Evolutionary conservation across 768 basidiomycete species (phyloP).

Genomic region (Auricularia sp.): DNA sequence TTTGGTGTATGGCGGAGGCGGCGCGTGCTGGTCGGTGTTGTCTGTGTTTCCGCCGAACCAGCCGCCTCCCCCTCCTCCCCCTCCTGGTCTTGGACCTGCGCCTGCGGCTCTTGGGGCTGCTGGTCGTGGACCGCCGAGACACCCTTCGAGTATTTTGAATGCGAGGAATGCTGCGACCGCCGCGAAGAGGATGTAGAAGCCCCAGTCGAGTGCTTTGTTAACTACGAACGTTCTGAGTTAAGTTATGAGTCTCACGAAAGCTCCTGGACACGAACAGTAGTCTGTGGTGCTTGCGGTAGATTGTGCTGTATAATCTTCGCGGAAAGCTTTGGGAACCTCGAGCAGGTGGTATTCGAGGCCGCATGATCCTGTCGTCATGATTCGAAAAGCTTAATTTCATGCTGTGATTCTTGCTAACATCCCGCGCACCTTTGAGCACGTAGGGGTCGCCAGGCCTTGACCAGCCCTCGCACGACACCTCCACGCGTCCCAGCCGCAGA

Average conservation of each 20-base stretch:
- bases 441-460: slow-evolving; percentile 68
- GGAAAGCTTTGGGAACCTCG: slow-evolving; percentile 41
- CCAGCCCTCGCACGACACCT: slow-evolving; percentile 91
- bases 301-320: slow-evolving; percentile 7
- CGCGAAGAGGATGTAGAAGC: slow-evolving; percentile 50
- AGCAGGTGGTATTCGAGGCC: slow-evolving; percentile 76
- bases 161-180: too few relatives aligned
- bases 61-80: too few relatives aligned
- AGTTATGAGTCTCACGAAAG: neutral
- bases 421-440: slow-evolving; percentile 65
- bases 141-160: too few relatives aligned
- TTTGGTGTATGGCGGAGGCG: slow-evolving; percentile 51
- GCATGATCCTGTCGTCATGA: slow-evolving; percentile 57
- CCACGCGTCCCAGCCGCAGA: slow-evolving; percentile 74
- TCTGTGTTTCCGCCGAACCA: slow-evolving; percentile 11
- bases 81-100: too few relatives aligned
- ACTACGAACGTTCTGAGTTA: slow-evolving; percentile 21
- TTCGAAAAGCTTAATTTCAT: neutral
- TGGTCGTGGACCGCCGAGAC: too few relatives aligned
- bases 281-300: slow-evolving; percentile 6
- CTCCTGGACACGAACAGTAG: slow-evolving; percentile 2
- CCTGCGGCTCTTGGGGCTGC: too few relatives aligned
- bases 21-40: slow-evolving; percentile 24
- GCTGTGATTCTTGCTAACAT: slow-evolving; percentile 1
- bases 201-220: slow-evolving; percentile 34